phyloP scores from a whole-genome alignment of 352 stramenopile genomes.

The Phytopythium vexans region DNA sequence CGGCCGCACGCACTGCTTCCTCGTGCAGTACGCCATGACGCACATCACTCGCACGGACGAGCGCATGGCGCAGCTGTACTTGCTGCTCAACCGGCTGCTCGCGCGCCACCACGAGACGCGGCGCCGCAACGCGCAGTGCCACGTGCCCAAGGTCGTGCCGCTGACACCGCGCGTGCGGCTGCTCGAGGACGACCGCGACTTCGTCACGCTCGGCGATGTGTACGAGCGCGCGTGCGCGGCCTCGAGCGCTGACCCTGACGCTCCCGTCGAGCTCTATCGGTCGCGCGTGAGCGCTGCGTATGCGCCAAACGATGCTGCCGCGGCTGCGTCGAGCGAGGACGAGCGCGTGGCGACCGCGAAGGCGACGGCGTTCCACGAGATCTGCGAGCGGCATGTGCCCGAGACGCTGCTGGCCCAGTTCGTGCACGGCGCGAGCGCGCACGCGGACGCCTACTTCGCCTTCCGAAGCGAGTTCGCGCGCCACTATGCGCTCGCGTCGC shows the following conservation, averaged over 20 bases:
- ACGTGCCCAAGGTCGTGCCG: constrained; percentile 90
- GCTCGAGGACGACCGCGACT: constrained; percentile 81
- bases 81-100: constrained; percentile 86
- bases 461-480: constrained; percentile 87
- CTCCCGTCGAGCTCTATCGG: constrained; percentile 78
- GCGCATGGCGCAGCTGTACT: constrained; percentile 93
- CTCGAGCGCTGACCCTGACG: constrained; percentile 68
- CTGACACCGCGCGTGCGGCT: constrained; percentile 89
- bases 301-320: constrained; percentile 21
- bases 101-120: constrained; percentile 86
- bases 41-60: constrained; percentile 93
- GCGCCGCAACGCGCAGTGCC: constrained; percentile 86
- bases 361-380: constrained; percentile 69
- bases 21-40: constrained; percentile 92
- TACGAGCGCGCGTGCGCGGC: constrained; percentile 78
- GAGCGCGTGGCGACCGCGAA: constrained; percentile 62
- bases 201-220: constrained; percentile 85
- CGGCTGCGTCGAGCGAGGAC: constrained; percentile 42
- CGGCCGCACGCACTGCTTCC: constrained; percentile 86
- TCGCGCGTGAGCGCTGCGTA: constrained; percentile 74
- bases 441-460: constrained; percentile 82
- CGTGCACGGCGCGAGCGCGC: constrained; percentile 65
- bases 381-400: constrained; percentile 75
- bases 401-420: constrained; percentile 87
- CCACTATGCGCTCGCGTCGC: constrained; percentile 80